phyloP scores from a whole-genome alignment of 805 yeast genomes.

The Brettanomyces sp. region DNA sequence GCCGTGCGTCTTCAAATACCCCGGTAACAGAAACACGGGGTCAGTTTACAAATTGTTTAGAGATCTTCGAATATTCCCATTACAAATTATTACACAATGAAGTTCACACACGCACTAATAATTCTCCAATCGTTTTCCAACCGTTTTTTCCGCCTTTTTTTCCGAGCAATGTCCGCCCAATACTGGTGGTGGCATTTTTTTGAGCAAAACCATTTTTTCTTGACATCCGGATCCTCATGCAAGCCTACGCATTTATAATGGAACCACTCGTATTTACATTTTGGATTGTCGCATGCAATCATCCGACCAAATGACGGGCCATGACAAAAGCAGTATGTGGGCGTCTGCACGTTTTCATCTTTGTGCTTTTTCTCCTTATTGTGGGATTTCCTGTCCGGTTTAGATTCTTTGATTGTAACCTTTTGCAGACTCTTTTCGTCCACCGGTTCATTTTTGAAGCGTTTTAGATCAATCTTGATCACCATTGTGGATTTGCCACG shows the following conservation, averaged over 20 bases:
- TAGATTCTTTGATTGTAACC: background rate
- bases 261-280: slow-evolving; percentile 85
- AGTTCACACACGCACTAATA: slow-evolving; percentile 1
- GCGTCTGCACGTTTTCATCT: slow-evolving; percentile 4
- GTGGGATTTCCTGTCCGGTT: background rate
- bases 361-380: background rate
- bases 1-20: no score
- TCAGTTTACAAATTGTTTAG: no score
- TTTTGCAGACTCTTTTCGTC: background rate
- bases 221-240: slow-evolving; percentile 78
- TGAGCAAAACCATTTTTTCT: slow-evolving; percentile 76
- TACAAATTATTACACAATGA: no score
- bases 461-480: slow-evolving; percentile 1
- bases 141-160: background rate
- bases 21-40: no score
- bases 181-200: slow-evolving; percentile 37
- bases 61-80: no score
- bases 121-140: background rate
- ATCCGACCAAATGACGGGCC: slow-evolving; percentile 69
- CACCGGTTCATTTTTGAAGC: background rate
- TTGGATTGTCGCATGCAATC: slow-evolving; percentile 92
- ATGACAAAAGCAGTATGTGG: slow-evolving; percentile 39
- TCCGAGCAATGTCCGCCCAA: background rate
- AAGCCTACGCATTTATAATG: slow-evolving; percentile 93
- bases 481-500: background rate